These are phyloP conservation scores for Chamaecrista fasciculata DNA, from an alignment of 306 rosid species.

Conservation along the genomic window DNA sequence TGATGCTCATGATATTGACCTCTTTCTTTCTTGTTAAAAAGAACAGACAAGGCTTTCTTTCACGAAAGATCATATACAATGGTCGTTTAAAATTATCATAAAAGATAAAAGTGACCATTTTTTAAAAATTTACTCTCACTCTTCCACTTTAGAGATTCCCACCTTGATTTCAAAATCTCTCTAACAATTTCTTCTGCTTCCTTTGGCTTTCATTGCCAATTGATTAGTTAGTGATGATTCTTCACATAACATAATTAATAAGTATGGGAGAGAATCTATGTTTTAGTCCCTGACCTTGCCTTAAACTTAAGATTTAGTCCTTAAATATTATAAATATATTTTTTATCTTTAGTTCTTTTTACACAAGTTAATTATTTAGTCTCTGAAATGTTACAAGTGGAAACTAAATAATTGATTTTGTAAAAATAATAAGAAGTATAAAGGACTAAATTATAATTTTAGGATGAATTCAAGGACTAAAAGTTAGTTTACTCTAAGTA, in stretches of 20 bases:
- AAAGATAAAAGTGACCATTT: background rate
- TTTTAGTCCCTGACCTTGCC: background rate
- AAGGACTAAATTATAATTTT: too few relatives aligned
- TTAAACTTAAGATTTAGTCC: too few relatives aligned
- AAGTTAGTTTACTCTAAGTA: too few relatives aligned
- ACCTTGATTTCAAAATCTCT: background rate
- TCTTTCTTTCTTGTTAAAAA: conserved; percentile 30
- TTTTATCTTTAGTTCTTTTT: too few relatives aligned
- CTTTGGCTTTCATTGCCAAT: background rate
- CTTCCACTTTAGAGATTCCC: conserved; percentile 4
- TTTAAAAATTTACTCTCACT: conserved; percentile 20
- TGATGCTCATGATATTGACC: conserved; percentile 36
- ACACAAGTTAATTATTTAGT: too few relatives aligned
- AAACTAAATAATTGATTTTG: too few relatives aligned
- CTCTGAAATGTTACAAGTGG: too few relatives aligned
- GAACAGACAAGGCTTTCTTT: background rate
- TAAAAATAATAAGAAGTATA: too few relatives aligned
- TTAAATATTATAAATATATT: too few relatives aligned
- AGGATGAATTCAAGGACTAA: too few relatives aligned
- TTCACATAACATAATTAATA: background rate
- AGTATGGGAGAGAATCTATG: too few relatives aligned
- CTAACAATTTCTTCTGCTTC: background rate
- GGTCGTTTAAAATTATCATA: background rate
- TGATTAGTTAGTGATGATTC: background rate
- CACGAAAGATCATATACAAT: conserved; percentile 4